Evolutionary conservation across 176 grass and related monocot genomes (phyloP).

Genomic region (Eremochloa ophiuroides): DNA sequence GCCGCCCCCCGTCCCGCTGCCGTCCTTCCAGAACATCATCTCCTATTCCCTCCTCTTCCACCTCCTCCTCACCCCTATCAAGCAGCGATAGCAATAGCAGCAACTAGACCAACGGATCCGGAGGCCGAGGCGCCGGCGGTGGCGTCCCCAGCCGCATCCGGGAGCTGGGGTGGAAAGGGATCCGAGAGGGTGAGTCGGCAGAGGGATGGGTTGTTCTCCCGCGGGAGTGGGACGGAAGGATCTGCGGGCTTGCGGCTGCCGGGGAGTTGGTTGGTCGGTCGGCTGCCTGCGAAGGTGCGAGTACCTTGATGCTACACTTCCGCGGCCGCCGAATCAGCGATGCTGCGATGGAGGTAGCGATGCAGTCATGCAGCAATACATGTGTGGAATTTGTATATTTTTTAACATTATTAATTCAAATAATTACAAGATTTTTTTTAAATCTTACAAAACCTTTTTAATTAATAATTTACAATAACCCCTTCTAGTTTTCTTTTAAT

Average conservation of each 20-base stretch:
- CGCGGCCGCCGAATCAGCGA: not conserved
- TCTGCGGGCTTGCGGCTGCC: not conserved
- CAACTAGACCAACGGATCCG: slow-evolving; percentile 31
- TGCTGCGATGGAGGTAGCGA: not conserved
- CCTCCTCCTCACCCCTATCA: not conserved
- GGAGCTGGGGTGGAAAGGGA: not conserved
- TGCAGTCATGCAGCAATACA: too few species aligned
- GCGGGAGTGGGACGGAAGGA: not conserved
- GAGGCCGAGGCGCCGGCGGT: not conserved
- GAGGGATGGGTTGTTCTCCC: not conserved
- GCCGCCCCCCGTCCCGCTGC: slow-evolving; percentile 15
- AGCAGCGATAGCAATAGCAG: not conserved
- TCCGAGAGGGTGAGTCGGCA: not conserved
- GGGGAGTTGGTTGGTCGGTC: not conserved
- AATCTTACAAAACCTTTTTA: too few species aligned
- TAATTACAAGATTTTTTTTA: too few species aligned
- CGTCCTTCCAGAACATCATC: slow-evolving; percentile 69
- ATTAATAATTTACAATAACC: too few species aligned
- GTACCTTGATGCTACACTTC: not conserved
- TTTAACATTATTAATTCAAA: too few species aligned
- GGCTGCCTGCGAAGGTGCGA: not conserved
- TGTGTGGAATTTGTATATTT: too few species aligned
- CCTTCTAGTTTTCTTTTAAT: too few species aligned
- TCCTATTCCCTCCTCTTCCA: not conserved
- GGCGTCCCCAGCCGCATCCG: not conserved